Evolutionary conservation across 306 rosid genomes (phyloP), one percentile per base, ranked within the genome.

Genomic region (Dryas alaskensis): DNA sequence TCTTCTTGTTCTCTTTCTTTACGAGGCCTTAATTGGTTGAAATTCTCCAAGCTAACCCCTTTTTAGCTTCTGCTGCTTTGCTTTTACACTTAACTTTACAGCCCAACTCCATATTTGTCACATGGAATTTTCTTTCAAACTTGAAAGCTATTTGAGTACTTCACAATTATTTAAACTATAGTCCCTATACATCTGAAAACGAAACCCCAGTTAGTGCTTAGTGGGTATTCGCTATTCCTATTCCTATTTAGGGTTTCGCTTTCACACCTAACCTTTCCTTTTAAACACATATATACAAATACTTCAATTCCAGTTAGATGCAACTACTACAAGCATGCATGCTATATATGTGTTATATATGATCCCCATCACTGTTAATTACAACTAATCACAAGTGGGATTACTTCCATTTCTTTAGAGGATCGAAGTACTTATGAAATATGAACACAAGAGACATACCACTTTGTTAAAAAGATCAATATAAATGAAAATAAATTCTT

Each of bases 11-110:
- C 9, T 76, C 37, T 31, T 31, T 57, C 72, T 79, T 64, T 7
- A 9, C 72, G 37, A 76, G 65, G n/a, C 40, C 42, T n/a, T 49
- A 39, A 73, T 67, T 77, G 84, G 76, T 60, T 85, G 67, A 81
- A 79, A 81, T 82, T 81, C 78, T 67, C 11, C 61, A 0, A 37
- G 17, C 0, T 14, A 27, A 27, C 16, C 27, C 42, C 4, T 1
- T 50, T 17, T 22, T 12, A 8, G 22, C 51, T 43, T 53, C 43
- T 55, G 42, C 64, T 59, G 17, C 42, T 48, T 54, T 37, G 46
- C 19, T 61, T 77, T 75, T 76, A n/a, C 14, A 1, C 46, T 43
- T 80, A 42, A 75, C 94, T 87, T 89, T 87, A 84, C 89, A 83
- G 82, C 88, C 62, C 40, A 72, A 14, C 68, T 73, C 74, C 77